Evolutionary conservation across 352 stramenopile species (phyloP).

Genomic region (Pythium aphanidermatum): DNA sequence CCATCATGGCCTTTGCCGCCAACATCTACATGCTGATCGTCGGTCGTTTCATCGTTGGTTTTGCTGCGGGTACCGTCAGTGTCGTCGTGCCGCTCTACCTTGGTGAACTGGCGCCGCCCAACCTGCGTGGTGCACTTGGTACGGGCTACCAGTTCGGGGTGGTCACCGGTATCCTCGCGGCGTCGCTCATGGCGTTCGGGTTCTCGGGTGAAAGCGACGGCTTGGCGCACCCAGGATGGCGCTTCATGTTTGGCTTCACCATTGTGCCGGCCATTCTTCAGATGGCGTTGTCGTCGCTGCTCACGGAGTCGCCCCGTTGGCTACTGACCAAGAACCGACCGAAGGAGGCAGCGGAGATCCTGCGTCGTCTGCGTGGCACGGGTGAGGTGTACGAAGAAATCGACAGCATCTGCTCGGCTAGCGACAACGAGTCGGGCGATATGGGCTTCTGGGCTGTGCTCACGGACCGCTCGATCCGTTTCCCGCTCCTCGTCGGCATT

Average conservation of each 20-base stretch:
- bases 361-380: constrained; percentile 37
- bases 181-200: constrained; percentile 34
- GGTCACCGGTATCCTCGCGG: constrained; percentile 33
- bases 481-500: constrained; percentile 32
- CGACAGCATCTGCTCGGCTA: constrained; percentile 42
- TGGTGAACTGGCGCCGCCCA: constrained; percentile 34
- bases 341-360: constrained; percentile 36
- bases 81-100: constrained; percentile 45
- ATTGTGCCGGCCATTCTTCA: constrained; percentile 31
- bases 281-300: constrained; percentile 29
- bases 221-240: constrained; percentile 29
- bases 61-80: constrained; percentile 29
- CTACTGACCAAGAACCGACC: constrained; percentile 39
- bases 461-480: constrained; percentile 28
- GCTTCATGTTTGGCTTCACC: constrained; percentile 41
- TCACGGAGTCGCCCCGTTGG: constrained; percentile 37
- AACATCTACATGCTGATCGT: constrained; percentile 45
- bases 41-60: constrained; percentile 37
- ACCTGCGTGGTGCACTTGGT: constrained; percentile 32
- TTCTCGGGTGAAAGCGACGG: constrained; percentile 28
- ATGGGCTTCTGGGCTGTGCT: constrained; percentile 40
- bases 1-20: constrained; percentile 33
- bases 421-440: constrained; percentile 37
- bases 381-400: constrained; percentile 45
- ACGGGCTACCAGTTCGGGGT: constrained; percentile 43